Evolutionary conservation across 257 asterid species (phyloP).

Genomic region (Lithospermum erythrorhizon): DNA sequence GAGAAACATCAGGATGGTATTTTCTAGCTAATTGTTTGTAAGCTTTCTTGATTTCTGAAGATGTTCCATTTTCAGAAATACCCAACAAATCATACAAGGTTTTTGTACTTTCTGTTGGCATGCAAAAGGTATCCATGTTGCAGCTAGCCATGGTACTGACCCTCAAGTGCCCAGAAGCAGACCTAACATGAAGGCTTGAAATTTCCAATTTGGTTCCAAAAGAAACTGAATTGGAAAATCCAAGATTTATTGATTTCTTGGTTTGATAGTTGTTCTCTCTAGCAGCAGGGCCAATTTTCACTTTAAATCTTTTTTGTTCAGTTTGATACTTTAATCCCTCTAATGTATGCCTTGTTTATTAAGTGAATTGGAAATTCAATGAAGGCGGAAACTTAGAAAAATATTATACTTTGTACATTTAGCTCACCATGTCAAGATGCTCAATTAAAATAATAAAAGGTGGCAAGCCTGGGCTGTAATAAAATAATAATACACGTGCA

Average conservation of each 20-base stretch:
- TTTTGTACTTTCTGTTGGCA: background rate
- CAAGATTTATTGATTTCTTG: background rate
- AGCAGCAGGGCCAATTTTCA: slow-evolving; percentile 7
- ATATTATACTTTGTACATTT: too few species aligned
- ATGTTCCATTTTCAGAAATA: slow-evolving; percentile 3
- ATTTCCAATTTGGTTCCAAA: background rate
- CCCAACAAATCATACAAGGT: slow-evolving; percentile 6
- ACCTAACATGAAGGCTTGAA: slow-evolving; percentile 8
- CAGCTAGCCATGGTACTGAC: background rate
- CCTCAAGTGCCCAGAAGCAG: slow-evolving; percentile 4
- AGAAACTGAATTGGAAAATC: slow-evolving; percentile 2
- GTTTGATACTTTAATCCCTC: too few species aligned
- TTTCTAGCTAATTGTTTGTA: slow-evolving; percentile 6
- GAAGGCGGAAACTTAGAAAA: too few species aligned
- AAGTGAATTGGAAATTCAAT: too few species aligned
- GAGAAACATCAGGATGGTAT: slow-evolving; percentile 9
- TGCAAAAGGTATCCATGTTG: background rate
- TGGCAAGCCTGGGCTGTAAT: too few species aligned
- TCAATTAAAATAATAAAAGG: too few species aligned
- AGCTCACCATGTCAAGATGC: too few species aligned
- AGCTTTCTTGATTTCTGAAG: slow-evolving; percentile 8
- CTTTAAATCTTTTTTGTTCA: too few species aligned
- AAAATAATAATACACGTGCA: too few species aligned
- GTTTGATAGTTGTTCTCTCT: slow-evolving; percentile 3
- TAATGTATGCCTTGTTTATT: too few species aligned